Evolutionary conservation across 768 basidiomycete species (phyloP), one percentile per base, ranked within the genome.

Genomic region (Mrakia blollopis): DNA sequence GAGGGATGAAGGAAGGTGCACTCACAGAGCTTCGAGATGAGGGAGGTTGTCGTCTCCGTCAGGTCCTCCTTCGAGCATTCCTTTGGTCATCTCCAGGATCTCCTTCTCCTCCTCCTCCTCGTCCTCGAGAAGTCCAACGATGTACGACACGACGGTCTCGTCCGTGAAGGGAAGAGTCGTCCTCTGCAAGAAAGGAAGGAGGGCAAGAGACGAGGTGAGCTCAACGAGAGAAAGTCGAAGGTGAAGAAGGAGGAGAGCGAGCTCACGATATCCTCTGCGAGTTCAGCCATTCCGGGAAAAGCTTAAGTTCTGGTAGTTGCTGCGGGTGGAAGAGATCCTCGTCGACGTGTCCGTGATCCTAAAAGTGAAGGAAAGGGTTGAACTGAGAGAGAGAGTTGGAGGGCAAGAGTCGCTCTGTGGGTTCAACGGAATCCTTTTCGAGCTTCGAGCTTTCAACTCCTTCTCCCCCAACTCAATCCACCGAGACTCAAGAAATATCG

Each of bases 41-140:
- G 47, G 73, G 28, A 63, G 25, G 73, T 78, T 78, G 52, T 60
- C 73, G 63, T 78, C 73, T 30, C 73, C 77, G 30, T 74, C 61
- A 37, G 72, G 77, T n/a, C 77, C 77, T 37, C 77, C 77, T 35
- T 89, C 87, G 41, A 94, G 88, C 75, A 94, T 89, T 75, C 88
- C 86, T 50, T 88, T 88, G 32, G 91, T 88, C 57, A 94, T 86
- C 74, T 89, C 87, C n/a, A 94, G 87, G 39, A 93, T 89, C 81
- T 93, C 92, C 82, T 92, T 92, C 79, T 83, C 80, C 63, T 94
- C 92, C 83, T 93, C 91, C 57, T 91, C 90, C 16, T 92, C 91
- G 82, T 94, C 92, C 83, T 93, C 92, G 74, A 93, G 89, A 39
- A 94, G 88, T 57, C 92, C 92, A n/a, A 91, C 86, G 41, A 94